Evolutionary conservation across 2,329 filamentous ascomycete species (phyloP), one percentile per base, ranked within the genome.

Genomic region (Blumeriella jaapii): DNA sequence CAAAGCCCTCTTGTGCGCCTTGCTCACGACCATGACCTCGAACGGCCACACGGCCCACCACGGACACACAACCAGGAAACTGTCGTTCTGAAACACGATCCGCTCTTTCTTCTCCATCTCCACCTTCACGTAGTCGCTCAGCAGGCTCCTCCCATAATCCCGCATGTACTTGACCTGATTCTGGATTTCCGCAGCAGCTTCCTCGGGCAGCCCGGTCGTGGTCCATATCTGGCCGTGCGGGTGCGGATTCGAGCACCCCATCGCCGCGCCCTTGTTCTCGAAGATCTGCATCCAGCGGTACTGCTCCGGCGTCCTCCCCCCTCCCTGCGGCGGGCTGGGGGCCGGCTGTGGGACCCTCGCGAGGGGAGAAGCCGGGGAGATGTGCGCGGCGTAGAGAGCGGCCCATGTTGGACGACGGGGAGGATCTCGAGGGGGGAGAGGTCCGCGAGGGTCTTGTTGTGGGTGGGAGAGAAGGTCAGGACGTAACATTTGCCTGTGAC

Each of bases 41-140:
- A 95, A 98, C 0, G 91, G 91, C 91, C 91, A 98, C 12, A 85
- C 71, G 1, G 85, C 91, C 91, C 91, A 98, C 86, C 91, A 98
- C 0, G 91, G 91, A 53, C 87, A 94, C 11, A 96, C 73, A 0
- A 87, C 79, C 26, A 94, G 63, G 58, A 96, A 98, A 1, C 68
- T 68, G 8, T 72, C 71, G 56, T 98, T 98, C 57, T 93, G 78
- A 56, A 82, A 94, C 0, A 98, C 82, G 6, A 93, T 71, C 8
- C 91, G 76, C 60, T 94, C 86, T 47, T 76, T 63, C 62, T 93
- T 93, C 50, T 78, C 69, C 34, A 78, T 64, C 58, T 98, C 91
- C 3, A 95, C 65, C 52, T 76, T 70, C 1, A 82, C 85, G 54
- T 96, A 98, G 59, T 96, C 91, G 12, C 71, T 78, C 5, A 98